phyloP scores from a whole-genome alignment of 2,329 filamentous ascomycete genomes.

The Aspergillus pseudoterreus region DNA sequence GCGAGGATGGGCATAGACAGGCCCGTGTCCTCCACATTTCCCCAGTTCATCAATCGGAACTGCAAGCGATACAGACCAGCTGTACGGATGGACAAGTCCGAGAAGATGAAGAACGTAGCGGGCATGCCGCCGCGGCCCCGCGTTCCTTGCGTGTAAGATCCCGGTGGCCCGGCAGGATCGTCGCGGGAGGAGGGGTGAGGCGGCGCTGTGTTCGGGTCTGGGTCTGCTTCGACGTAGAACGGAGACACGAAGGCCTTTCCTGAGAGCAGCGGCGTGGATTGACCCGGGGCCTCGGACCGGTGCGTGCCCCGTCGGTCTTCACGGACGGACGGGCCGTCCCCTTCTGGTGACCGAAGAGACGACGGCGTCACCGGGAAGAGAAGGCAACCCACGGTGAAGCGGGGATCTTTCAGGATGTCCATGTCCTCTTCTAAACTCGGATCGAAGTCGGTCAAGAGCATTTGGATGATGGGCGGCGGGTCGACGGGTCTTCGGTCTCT shows the following conservation, averaged over 20 bases:
- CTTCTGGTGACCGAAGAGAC: slow-evolving; percentile 5
- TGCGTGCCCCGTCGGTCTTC: slow-evolving; percentile 14
- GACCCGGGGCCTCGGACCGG: slow-evolving; percentile 14
- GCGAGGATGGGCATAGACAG: slow-evolving; percentile 36
- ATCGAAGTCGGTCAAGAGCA: slow-evolving; percentile 44
- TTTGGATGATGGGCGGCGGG: slow-evolving; percentile 46
- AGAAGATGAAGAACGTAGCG: slow-evolving; percentile 46
- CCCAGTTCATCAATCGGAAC: slow-evolving; percentile 45
- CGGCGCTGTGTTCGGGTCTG: slow-evolving; percentile 41
- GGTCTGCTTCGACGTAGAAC: slow-evolving; percentile 41
- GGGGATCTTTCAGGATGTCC: slow-evolving; percentile 36
- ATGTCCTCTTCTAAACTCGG: slow-evolving; percentile 34
- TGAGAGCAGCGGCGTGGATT: slow-evolving; percentile 31
- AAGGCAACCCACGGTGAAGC: slow-evolving; percentile 43
- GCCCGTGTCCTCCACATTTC: slow-evolving; percentile 30
- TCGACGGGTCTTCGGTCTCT: slow-evolving; percentile 46
- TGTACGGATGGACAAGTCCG: slow-evolving; percentile 45
- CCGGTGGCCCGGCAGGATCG: background rate
- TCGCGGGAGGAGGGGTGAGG: slow-evolving; percentile 29
- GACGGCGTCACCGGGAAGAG: slow-evolving; percentile 33
- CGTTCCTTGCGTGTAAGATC: background rate
- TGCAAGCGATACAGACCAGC: slow-evolving; percentile 44
- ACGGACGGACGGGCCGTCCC: slow-evolving; percentile 8
- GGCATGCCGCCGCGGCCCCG: slow-evolving; percentile 18
- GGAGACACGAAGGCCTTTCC: slow-evolving; percentile 41